These are phyloP conservation scores for Naganishia vishniacii DNA, from an alignment of 768 basidiomycete genomes.

Conservation along the genomic window DNA sequence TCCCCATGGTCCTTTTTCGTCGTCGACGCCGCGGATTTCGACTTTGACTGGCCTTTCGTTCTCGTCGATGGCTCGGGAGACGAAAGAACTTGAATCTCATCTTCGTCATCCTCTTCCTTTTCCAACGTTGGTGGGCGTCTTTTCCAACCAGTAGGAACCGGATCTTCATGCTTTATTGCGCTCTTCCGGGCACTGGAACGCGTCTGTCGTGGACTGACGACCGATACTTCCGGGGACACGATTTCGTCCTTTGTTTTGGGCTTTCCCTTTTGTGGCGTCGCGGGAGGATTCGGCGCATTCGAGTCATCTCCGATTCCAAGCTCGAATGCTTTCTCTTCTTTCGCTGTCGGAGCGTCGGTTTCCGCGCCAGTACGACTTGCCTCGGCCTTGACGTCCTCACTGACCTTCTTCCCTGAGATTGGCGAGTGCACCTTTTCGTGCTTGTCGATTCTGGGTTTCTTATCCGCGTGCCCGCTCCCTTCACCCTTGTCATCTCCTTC, in stretches of 20 bases:
- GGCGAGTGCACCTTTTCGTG: slow-evolving; percentile 22
- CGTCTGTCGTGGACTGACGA: not conserved
- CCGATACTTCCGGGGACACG: not conserved
- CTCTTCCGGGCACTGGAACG: not conserved
- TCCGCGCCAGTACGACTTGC: not conserved
- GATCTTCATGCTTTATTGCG: not conserved
- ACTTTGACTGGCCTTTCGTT: not conserved
- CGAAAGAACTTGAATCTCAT: slow-evolving; percentile 18
- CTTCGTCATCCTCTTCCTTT: slow-evolving; percentile 20
- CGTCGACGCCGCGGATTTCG: not conserved
- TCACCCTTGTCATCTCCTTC: slow-evolving; percentile 21
- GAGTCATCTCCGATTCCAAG: slow-evolving; percentile 39
- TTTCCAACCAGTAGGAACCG: not conserved
- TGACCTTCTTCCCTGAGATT: slow-evolving; percentile 30
- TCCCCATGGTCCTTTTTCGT: not conserved
- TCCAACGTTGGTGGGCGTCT: not conserved
- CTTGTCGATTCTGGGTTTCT: slow-evolving; percentile 21
- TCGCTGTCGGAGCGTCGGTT: not conserved
- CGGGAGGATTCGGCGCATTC: slow-evolving; percentile 38
- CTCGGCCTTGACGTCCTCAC: slow-evolving; percentile 26
- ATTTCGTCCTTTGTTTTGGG: not conserved
- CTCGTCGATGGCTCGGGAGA: not conserved
- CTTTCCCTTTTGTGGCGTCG: not conserved
- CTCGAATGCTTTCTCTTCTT: slow-evolving; percentile 32
- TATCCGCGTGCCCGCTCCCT: slow-evolving; percentile 16